A percentile compares a stretch with the other conserved stretches of the same genome.
phyloP scores from a whole-genome alignment of 176 grass and related monocot species.

The Miscanthus lutarioriparius region DNA sequence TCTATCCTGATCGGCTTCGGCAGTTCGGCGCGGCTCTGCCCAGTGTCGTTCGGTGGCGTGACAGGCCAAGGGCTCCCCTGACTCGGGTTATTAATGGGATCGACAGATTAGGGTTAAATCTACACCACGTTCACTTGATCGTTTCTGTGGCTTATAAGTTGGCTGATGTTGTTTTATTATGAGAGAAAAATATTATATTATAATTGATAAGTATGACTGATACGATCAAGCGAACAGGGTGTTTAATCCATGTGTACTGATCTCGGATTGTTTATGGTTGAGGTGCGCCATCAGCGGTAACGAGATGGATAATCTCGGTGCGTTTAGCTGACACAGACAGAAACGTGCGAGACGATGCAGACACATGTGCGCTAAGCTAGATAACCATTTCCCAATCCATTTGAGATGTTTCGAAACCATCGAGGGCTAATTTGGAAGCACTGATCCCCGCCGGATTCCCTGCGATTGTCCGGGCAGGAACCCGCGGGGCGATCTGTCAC shows the following conservation, averaged over 20 bases:
- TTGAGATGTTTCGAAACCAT: background rate
- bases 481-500: too few relatives aligned
- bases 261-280: slow-evolving; percentile 1
- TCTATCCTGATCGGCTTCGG: background rate
- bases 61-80: too few relatives aligned
- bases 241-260: background rate
- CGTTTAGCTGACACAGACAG: background rate
- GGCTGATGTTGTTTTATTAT: too few relatives aligned
- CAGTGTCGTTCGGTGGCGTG: background rate
- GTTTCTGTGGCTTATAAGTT: too few relatives aligned
- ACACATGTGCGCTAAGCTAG: background rate
- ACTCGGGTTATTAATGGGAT: too few relatives aligned
- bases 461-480: too few relatives aligned
- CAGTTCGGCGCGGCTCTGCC: background rate
- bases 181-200: too few relatives aligned
- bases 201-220: too few relatives aligned
- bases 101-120: background rate
- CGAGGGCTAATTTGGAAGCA: too few relatives aligned
- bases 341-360: background rate
- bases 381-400: background rate
- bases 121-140: too few relatives aligned
- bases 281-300: background rate
- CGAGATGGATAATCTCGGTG: background rate
- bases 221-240: too few relatives aligned
- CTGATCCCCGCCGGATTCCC: too few relatives aligned